Base-by-base conservation (phyloP, 495 filamentous ascomycete species). In the Penicillium macrosclerotiorum region DNA sequence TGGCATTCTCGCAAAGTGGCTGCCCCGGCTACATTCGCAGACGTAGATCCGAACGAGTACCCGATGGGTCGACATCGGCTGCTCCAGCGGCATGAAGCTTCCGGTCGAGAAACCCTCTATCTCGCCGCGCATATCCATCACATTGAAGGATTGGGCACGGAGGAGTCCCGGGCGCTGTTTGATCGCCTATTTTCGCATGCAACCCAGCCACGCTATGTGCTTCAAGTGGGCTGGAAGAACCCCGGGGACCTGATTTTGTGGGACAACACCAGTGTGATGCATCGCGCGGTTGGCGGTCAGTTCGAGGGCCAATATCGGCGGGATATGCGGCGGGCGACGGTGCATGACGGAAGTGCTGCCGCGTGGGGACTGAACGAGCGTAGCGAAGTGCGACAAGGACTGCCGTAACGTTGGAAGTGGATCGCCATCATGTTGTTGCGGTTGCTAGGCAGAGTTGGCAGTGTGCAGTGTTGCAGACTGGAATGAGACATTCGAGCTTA, bases 261-360 rank as follows among this genome's bases (percentile, higher is more conserved):
- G 81, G 81, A 84, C 45, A 84, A 83, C 51, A 72, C 73, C 0
- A 67, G 63, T 19, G 74, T 77, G 24, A 63, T 81, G 65, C 80
- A 84, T 52, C 63, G 76, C 3, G 77, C 74, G 0, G 71, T 68
- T 0, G 67, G 68, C 5, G 80, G 80, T 1, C 55, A 42, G 1
- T 82, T 76, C 39, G 69, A 72, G 46, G 72, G 73, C 2, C 76
- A 70, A 57, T 75, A 69, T 55, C 60, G 53, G 31, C 51, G 77
- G 9, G 78, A 82, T 54, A 60, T 82, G 65, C 56, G 80, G 34
- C 55, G 79, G 46, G 77, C 77, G 13, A 81, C 77, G 23, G 77
- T 80, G 8, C 71, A 75, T 57, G 75, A 78, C 49, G 40, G 52
- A 8, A 51, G 52, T 25, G 19, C 13, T 8, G n/a, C 25, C 16